Evolutionary conservation across 345 rosid species (phyloP).

Genomic region (Bruguiera sexangula): DNA sequence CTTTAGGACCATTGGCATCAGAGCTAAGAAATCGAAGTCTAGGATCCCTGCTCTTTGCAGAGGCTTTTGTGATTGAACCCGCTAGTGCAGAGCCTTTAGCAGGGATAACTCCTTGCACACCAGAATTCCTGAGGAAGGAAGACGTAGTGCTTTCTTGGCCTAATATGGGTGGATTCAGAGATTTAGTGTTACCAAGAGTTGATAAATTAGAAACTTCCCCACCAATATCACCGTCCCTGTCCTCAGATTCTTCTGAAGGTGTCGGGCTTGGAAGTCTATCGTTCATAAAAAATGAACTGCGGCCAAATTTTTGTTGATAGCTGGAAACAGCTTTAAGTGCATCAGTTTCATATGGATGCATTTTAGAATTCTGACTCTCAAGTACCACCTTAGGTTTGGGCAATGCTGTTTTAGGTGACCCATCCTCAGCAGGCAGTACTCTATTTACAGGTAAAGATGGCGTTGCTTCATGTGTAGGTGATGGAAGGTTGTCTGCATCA

Average conservation of each 20-base stretch:
- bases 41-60: conserved; percentile 85
- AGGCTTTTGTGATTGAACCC: conserved; percentile 40
- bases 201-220: conserved; percentile 70
- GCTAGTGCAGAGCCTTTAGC: conserved; percentile 28
- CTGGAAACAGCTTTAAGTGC: conserved; percentile 70
- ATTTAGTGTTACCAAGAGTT: conserved; percentile 17
- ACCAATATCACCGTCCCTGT: conserved; percentile 49
- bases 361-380: conserved; percentile 34
- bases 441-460: conserved; percentile 45
- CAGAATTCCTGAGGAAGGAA: conserved; percentile 18
- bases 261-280: conserved; percentile 95
- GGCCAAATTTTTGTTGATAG: conserved; percentile 75
- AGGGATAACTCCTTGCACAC: conserved; percentile 23
- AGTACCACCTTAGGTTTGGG: conserved; percentile 33
- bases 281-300: conserved; percentile 35
- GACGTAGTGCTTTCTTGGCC: conserved; percentile 28
- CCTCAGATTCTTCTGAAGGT: conserved; percentile 74
- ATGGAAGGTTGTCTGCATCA: conserved; percentile 91
- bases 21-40: conserved; percentile 66
- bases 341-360: conserved; percentile 67
- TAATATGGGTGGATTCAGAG: conserved; percentile 20
- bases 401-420: conserved; percentile 32
- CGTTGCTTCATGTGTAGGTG: conserved; percentile 76
- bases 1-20: conserved; percentile 42
- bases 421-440: conserved; percentile 35